Base-by-base conservation (phyloP, 345 rosid genomes). In the Bruguiera sexangula region DNA sequence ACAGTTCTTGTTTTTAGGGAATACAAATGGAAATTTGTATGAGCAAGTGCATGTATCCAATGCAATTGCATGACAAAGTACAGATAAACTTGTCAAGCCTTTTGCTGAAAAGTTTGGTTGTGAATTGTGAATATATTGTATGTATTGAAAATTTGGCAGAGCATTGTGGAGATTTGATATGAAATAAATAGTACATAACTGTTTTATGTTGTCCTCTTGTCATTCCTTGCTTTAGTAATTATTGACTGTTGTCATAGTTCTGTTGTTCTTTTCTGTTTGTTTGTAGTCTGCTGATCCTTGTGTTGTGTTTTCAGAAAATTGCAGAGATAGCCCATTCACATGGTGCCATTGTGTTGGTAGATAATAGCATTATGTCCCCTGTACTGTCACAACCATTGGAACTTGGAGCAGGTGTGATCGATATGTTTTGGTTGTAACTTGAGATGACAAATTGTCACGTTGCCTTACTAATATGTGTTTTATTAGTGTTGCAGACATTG, bases 291-390 rank as follows among this genome's bases (percentile, higher is more conserved):
- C 43, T 1, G 4, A 13, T 51, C 20, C 19, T 36, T 30, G 56
- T 73, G 53, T 57, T 4, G 31, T 39, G 18, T 5, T 50, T 68
- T 32, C 80, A 95, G 99, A 86, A 83, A 88, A 88, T 95, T 81
- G 86, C 86, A 19, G 89, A 92, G 80, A 78, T 95, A 57, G 91
- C 97, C 73, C 98, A 92, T 75, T 78, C 85, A 56, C 82, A 82
- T 39, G 96, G 89, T 72, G 97, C 98, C 29, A 89, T 90, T 78
- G 36, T 95, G 70, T 78, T 95, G 85, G 96, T 90, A 26, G 98
- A 95, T 78, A 92, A 95, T 77, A 95, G 97, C 79, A 90, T 95
- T 52, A 79, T 95, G 98, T 92, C 99, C 19, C 92, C 98, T 37
- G 96, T 92, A 57, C 74, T 90, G 65, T 90, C 96, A 50, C 96